Conservation (phyloP, 306 rosid genomes). For the Acacia crassicarpa region DNA sequence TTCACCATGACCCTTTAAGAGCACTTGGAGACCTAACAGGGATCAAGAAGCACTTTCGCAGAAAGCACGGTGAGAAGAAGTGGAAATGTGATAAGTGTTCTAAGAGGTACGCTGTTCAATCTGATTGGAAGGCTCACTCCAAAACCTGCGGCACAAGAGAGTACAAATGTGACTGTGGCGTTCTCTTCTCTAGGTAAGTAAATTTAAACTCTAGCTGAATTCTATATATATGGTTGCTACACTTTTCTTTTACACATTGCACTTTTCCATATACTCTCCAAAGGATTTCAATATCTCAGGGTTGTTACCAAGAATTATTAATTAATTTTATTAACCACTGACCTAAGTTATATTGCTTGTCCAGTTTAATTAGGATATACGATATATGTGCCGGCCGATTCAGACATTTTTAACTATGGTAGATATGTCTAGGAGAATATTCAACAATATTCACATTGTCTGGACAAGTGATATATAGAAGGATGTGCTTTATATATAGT, state of each 20-base stretch:
- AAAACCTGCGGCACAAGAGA: conserved; percentile 96
- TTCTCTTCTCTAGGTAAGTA: conserved; percentile 97
- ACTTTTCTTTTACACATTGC: not conserved
- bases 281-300: not conserved
- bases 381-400: not conserved
- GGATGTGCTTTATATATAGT: not conserved
- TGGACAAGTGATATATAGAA: not conserved
- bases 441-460: not conserved
- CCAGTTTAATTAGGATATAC: not conserved
- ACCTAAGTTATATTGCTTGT: not conserved
- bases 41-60: conserved; percentile 91
- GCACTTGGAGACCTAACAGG: conserved; percentile 96
- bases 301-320: not conserved
- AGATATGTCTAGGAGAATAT: not conserved
- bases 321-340: not conserved
- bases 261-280: not conserved
- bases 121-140: conserved; percentile 98
- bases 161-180: conserved; percentile 99
- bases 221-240: not conserved
- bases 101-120: conserved; percentile 92
- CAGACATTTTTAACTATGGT: not conserved
- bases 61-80: conserved; percentile 98
- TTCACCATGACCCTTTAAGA: conserved; percentile 90
- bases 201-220: not conserved
- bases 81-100: conserved; percentile 99